Evolutionary conservation across 2,329 filamentous ascomycete species (phyloP).

Genomic region (Rhinocladiella mackenziei): DNA sequence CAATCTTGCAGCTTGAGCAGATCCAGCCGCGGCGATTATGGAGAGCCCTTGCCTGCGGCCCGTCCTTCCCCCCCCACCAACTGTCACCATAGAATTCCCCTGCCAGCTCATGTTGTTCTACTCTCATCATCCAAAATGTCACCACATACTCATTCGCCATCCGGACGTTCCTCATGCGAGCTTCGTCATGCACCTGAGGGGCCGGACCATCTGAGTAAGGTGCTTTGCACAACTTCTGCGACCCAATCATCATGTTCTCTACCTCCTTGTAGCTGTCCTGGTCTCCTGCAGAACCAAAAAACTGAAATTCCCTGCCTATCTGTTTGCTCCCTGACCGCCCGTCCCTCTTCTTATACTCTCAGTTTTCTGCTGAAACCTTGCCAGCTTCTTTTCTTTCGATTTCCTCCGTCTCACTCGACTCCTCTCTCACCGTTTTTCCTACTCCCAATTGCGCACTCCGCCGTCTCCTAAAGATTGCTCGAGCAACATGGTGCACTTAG

Average conservation of each 20-base stretch:
- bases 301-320: no score
- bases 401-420: not conserved
- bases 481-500: constrained; percentile 42
- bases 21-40: no score
- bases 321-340: not conserved
- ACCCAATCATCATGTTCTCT: constrained; percentile 11
- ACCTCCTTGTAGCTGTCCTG: constrained; percentile 5
- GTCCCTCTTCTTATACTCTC: constrained; percentile 1
- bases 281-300: not conserved
- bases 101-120: no score
- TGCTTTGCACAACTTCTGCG: not conserved
- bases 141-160: constrained; percentile 3
- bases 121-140: constrained; percentile 14
- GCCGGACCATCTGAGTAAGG: constrained; percentile 1
- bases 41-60: no score
- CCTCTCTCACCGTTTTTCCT: constrained; percentile 2
- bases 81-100: no score
- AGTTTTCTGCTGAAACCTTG: constrained; percentile 3
- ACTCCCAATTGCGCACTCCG: not conserved
- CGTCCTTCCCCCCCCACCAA: no score
- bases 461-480: not conserved
- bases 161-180: not conserved
- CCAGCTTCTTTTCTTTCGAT: not conserved
- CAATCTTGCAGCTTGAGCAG: no score
- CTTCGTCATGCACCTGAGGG: constrained; percentile 12